Conservation (phyloP, 2,329 filamentous ascomycete genomes). For the Fusarium continuum region DNA sequence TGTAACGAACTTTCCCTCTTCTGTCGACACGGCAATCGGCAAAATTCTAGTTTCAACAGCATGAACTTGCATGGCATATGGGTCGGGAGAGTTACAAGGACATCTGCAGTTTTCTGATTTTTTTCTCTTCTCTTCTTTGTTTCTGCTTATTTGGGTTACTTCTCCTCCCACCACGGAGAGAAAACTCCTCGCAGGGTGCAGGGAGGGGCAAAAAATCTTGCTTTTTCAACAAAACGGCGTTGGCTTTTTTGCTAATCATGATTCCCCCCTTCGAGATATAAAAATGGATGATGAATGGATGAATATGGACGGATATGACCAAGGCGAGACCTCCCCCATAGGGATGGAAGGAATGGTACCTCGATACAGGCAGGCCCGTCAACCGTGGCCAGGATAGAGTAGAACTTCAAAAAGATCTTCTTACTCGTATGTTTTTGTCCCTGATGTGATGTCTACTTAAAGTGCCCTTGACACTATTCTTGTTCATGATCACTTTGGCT, state of each 20-base stretch:
- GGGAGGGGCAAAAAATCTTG: constrained; percentile 49
- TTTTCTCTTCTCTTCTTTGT: constrained; percentile 39
- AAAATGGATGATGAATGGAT: constrained; percentile 42
- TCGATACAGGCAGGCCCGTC: constrained; percentile 50
- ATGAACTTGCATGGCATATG: constrained; percentile 54
- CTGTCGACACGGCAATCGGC: constrained; percentile 46
- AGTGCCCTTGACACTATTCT: too few relatives aligned
- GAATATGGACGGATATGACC: constrained; percentile 27
- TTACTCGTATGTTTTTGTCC: constrained; percentile 10
- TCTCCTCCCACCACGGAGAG: constrained; percentile 28
- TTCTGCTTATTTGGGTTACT: constrained; percentile 38
- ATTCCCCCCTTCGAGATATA: constrained; percentile 48
- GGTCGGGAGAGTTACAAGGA: constrained; percentile 45
- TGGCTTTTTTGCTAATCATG: constrained; percentile 51
- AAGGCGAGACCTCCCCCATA: constrained; percentile 29
- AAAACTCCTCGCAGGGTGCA: constrained; percentile 43
- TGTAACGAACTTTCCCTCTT: constrained; percentile 49
- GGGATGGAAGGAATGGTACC: constrained; percentile 37
- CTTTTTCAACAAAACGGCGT: constrained; percentile 55
- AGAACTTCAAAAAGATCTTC: constrained; percentile 38
- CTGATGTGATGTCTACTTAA: constrained; percentile 3
- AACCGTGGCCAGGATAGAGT: constrained; percentile 54
- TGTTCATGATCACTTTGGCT: too few relatives aligned
- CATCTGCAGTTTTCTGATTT: constrained; percentile 39
- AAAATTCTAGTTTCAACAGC: constrained; percentile 57